These are phyloP conservation scores for Alternaria atra DNA, from an alignment of 2,329 filamentous ascomycete genomes.

Conservation along the genomic window DNA sequence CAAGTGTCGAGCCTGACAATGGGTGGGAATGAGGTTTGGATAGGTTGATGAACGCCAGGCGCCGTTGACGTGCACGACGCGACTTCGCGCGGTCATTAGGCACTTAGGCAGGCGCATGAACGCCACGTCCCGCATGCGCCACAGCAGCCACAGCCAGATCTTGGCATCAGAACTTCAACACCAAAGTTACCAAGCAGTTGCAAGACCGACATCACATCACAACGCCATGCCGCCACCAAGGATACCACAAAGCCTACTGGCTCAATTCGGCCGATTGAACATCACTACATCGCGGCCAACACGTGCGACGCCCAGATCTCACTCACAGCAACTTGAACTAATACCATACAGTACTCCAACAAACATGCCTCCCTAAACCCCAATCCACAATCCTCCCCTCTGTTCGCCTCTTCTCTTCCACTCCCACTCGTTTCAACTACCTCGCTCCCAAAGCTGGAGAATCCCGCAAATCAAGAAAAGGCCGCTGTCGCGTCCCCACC, in stretches of 20 bases:
- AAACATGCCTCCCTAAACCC: conserved; percentile 42
- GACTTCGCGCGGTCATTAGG: conserved; percentile 25
- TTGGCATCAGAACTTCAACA: conserved; percentile 40
- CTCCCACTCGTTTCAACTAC: conserved; percentile 72
- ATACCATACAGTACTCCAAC: conserved; percentile 29
- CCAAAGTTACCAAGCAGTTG: conserved; percentile 1
- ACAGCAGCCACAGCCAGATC: conserved; percentile 21
- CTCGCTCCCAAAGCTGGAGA: conserved; percentile 82
- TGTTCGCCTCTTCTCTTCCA: conserved; percentile 75
- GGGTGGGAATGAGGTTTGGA: conserved; percentile 5
- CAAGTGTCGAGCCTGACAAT: conserved; percentile 2
- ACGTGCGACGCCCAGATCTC: conserved; percentile 26
- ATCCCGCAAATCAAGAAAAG: conserved; percentile 88
- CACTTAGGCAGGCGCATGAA: conserved; percentile 17
- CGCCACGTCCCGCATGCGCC: conserved; percentile 20
- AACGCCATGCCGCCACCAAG: conserved; percentile 53
- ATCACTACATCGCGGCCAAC: conserved; percentile 34
- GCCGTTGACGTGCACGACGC: conserved; percentile 30
- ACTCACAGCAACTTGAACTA: conserved; percentile 3
- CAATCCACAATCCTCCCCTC: conserved; percentile 29
- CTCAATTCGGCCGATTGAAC: conserved; percentile 45
- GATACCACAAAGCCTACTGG: conserved; percentile 45
- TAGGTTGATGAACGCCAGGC: conserved; percentile 11
- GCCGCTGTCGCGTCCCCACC: conserved; percentile 84
- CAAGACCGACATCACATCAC: conserved; percentile 12